A percentile compares a stretch with the other conserved stretches of the same genome.
Conservation (phyloP, 1,284 basidiomycete species). For the Marasmius tenuissimus region DNA sequence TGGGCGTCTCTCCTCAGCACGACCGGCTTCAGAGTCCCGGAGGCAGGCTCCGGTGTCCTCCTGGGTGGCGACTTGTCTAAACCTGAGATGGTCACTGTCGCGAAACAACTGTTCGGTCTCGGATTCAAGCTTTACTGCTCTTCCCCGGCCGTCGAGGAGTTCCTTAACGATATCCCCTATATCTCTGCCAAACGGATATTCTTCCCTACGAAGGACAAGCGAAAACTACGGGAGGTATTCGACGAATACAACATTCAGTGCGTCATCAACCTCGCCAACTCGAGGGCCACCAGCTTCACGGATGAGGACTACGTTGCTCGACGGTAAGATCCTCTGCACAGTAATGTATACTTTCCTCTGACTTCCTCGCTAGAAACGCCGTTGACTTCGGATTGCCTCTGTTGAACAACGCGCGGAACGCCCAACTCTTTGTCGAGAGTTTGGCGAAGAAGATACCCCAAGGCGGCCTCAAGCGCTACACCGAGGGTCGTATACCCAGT, state of each 20-base stretch:
- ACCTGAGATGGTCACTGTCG: conserved; percentile 81
- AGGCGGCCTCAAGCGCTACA: conserved; percentile 81
- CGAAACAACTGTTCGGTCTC: conserved; percentile 74
- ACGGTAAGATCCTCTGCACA: conserved; percentile 44
- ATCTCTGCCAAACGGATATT: conserved; percentile 85
- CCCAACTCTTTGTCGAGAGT: conserved; percentile 89
- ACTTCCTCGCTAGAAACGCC: conserved; percentile 60
- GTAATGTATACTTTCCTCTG: conserved; percentile 9
- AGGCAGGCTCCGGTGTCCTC: conserved; percentile 79
- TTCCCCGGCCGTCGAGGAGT: conserved; percentile 77
- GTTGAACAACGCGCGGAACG: conserved; percentile 90
- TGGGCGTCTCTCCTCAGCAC: conserved; percentile 90
- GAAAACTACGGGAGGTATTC: conserved; percentile 89
- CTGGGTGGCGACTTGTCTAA: conserved; percentile 84
- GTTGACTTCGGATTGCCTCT: conserved; percentile 91
- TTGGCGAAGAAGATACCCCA: conserved; percentile 86
- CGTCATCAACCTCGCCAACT: conserved; percentile 91
- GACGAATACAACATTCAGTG: conserved; percentile 96
- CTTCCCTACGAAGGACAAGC: conserved; percentile 97
- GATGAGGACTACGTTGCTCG: conserved; percentile 98
- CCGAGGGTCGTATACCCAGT: conserved; percentile 88
- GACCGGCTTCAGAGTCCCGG: conserved; percentile 89
- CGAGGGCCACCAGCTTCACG: conserved; percentile 74
- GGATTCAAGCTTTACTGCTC: conserved; percentile 95
- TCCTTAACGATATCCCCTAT: conserved; percentile 82